These are phyloP conservation scores for Fusarium paranaense DNA, from an alignment of 2,329 filamentous ascomycete genomes.

Conservation along the genomic window DNA sequence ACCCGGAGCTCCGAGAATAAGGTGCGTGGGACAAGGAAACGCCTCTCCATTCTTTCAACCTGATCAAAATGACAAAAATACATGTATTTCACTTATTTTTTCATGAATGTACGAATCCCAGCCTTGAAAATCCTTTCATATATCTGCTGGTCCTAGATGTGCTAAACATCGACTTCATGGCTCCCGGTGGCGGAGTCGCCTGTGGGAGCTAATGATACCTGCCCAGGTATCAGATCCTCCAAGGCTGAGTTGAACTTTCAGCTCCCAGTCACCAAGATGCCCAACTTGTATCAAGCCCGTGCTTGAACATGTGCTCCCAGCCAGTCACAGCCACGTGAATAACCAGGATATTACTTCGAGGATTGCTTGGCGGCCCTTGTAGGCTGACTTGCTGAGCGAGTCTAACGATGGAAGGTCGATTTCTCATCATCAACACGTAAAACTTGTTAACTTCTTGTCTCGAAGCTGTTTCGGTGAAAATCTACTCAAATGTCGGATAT, in stretches of 20 bases:
- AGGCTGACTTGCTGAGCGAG: background rate
- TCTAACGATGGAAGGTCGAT: background rate
- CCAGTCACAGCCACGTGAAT: background rate
- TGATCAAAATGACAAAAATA: background rate
- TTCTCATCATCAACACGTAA: background rate
- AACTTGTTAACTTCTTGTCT: background rate
- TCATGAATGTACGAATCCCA: background rate
- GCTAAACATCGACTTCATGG: background rate
- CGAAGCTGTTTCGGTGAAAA: background rate
- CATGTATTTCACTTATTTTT: background rate
- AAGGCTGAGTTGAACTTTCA: background rate
- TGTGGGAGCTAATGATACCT: background rate
- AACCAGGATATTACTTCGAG: background rate
- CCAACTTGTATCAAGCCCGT: background rate
- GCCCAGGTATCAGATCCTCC: background rate
- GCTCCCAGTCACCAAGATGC: background rate
- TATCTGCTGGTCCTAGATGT: background rate
- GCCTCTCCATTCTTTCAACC: background rate
- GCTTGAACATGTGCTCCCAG: background rate
- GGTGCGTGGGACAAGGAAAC: background rate
- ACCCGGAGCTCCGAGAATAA: conserved; percentile 34
- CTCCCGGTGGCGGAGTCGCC: background rate
- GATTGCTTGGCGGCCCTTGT: background rate
- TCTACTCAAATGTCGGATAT: conserved; percentile 43
- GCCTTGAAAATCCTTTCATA: background rate